Evolutionary conservation across 2,329 filamentous ascomycete species (phyloP).

Genomic region (Fusarium buharicum): DNA sequence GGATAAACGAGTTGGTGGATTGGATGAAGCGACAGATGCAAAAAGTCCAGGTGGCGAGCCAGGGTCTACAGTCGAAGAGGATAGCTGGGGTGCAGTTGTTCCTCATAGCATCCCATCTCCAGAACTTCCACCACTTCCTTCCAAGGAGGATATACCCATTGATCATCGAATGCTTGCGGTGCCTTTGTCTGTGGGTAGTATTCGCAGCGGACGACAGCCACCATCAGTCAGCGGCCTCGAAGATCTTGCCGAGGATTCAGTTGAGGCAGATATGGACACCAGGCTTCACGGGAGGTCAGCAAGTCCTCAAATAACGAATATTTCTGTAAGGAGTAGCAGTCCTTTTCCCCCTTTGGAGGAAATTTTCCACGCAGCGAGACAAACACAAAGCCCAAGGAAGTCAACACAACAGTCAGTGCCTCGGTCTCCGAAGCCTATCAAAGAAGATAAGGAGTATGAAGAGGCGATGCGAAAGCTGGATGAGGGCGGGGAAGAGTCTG

Average conservation of each 20-base stretch:
- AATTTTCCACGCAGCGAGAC: constrained; percentile 55
- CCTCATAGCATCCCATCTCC: constrained; percentile 39
- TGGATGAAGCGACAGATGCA: background rate
- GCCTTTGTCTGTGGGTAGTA: constrained; percentile 50
- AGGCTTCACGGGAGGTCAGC: constrained; percentile 26
- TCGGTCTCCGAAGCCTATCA: constrained; percentile 41
- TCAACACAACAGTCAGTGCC: constrained; percentile 41
- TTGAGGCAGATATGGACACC: constrained; percentile 40
- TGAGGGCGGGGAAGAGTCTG: constrained; percentile 47
- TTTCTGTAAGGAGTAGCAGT: constrained; percentile 48
- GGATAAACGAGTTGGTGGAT: background rate
- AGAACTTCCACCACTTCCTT: constrained; percentile 22
- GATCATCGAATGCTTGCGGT: constrained; percentile 24
- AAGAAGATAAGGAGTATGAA: constrained; percentile 54
- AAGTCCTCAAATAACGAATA: constrained; percentile 27
- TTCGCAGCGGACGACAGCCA: constrained; percentile 61
- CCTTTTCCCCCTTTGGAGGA: constrained; percentile 52
- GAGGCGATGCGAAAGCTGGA: constrained; percentile 58
- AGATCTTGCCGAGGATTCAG: constrained; percentile 44
- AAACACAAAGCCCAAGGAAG: constrained; percentile 50
- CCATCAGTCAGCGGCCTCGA: constrained; percentile 54
- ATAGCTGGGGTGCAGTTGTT: constrained; percentile 33
- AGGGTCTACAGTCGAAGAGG: constrained; percentile 7
- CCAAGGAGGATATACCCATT: constrained; percentile 8
- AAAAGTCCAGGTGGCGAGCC: constrained; percentile 25